Percentiles rank a stretch among this genome's conserved stretches.
Evolutionary conservation across 163 green algal genomes (phyloP).

Genomic region (Scenedesmus sp.): DNA sequence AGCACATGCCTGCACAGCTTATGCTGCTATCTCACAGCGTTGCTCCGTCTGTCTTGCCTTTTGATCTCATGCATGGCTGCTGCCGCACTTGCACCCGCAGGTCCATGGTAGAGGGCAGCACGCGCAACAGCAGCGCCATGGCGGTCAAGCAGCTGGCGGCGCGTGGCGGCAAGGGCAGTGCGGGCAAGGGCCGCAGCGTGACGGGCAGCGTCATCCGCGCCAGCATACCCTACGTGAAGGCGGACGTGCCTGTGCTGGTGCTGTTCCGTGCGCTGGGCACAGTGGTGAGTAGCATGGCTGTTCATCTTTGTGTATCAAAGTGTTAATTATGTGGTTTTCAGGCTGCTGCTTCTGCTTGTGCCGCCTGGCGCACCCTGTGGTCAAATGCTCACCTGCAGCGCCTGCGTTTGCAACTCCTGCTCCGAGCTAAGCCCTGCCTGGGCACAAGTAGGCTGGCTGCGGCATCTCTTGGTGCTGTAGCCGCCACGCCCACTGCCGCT

Average conservation of each 20-base stretch:
- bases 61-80: not conserved
- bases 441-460: too few species aligned
- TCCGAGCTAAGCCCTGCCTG: too few species aligned
- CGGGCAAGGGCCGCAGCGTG: conserved; percentile 21
- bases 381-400: too few species aligned
- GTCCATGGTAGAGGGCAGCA: conserved; percentile 88
- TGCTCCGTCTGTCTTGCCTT: not conserved
- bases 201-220: conserved; percentile 65
- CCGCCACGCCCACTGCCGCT: not conserved
- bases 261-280: conserved; percentile 97
- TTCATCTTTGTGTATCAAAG: too few species aligned
- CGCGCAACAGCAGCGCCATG: conserved; percentile 85
- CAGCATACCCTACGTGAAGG: conserved; percentile 88
- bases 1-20: not conserved
- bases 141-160: conserved; percentile 88
- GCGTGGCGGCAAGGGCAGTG: conserved; percentile 54
- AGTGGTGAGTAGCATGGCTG: conserved; percentile 56
- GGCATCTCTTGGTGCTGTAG: not conserved
- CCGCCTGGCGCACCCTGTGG: too few species aligned
- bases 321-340: too few species aligned
- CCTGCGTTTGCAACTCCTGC: too few species aligned
- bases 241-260: conserved; percentile 97
- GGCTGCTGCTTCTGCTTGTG: too few species aligned
- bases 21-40: not conserved
- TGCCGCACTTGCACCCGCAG: conserved; percentile 52